Evolutionary conservation across 1,284 basidiomycete genomes (phyloP), one percentile per base, ranked within the genome.

Genomic region (Ceratobasidium theobromae): DNA sequence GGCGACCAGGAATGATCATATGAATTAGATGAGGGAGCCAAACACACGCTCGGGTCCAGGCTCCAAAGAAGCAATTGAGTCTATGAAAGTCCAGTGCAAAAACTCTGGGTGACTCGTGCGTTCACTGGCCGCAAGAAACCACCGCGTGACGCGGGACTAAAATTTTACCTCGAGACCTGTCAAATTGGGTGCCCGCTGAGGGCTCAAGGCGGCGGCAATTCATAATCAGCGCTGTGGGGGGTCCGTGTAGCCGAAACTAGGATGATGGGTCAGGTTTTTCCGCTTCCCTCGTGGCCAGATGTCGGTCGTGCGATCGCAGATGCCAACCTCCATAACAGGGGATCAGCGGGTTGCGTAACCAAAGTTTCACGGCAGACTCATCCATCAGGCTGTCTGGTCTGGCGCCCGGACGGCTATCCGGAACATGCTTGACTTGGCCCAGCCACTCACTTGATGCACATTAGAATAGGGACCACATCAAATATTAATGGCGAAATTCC

Each of bases 161-260:
- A 65, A 65, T 53, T 43, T 65, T 65, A 21, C 62, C 38, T 65
- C 40, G 28, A 48, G 30, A 21, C n/a, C 62, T 53, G 62, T 65
- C 62, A 65, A 43, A 41, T 51, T 53, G 23, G 60, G 21, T 28
- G 55, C 35, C 55, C 55, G 55, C 55, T 28, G 55, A 38, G 43
- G 38, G 38, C n/a, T 45, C 28, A 45, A 18, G 32, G 57, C 33
- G 33, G 45, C n/a, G n/a, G n/a, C n/a, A n/a, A n/a, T n/a, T n/a
- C n/a, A n/a, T n/a, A 52, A 33, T 32, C 33, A n/a, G 46, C 45
- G 27, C 6, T 51, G 46, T 51, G 58, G 58, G 58, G 57, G 27
- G 52, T 48, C 46, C 18, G n/a, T 21, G 46, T 18, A 38, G 16
- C 35, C 35, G 6, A 6, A 38, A 6, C 35, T 6, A 38, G 16